A percentile compares a stretch with the other conserved stretches of the same genome.
These are phyloP conservation scores for Carallia brachiata DNA, from an alignment of 345 rosid species.

Conservation along the genomic window DNA sequence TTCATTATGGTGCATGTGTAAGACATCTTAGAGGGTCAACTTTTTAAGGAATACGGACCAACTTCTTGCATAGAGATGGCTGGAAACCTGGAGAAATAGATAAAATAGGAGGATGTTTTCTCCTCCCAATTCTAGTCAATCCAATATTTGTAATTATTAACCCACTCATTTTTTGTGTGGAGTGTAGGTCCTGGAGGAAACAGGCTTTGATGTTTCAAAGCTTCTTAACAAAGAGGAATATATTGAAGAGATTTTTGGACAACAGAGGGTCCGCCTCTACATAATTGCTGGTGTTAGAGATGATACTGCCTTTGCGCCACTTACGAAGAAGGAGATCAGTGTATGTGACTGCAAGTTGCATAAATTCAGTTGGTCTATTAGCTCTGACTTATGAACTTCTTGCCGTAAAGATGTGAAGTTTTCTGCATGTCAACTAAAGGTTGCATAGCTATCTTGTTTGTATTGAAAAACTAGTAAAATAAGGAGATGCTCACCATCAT, in stretches of 20 bases:
- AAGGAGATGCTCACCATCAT: no score
- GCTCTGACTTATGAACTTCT: not conserved
- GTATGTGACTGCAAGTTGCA: constrained; percentile 45
- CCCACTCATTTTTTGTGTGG: constrained; percentile 11
- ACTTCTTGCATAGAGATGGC: no score
- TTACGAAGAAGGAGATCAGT: constrained; percentile 95
- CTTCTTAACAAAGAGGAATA: constrained; percentile 77
- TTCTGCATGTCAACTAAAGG: no score
- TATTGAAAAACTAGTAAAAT: no score
- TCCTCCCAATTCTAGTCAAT: not conserved
- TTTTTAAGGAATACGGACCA: no score
- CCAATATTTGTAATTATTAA: not conserved
- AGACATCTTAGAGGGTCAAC: no score
- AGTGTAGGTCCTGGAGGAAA: constrained; percentile 85
- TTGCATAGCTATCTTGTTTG: no score
- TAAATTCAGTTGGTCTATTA: not conserved
- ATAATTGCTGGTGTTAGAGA: constrained; percentile 87
- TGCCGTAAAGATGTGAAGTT: not conserved
- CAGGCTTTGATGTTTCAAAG: constrained; percentile 86
- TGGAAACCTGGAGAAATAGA: no score
- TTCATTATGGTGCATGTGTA: no score
- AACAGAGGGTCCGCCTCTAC: constrained; percentile 94
- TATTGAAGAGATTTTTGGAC: constrained; percentile 82
- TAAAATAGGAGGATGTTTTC: no score
- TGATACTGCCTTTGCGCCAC: constrained; percentile 93